These are phyloP conservation scores for Flaveria trinervia DNA, from an alignment of 129 eudicot genomes.

Conservation along the genomic window DNA sequence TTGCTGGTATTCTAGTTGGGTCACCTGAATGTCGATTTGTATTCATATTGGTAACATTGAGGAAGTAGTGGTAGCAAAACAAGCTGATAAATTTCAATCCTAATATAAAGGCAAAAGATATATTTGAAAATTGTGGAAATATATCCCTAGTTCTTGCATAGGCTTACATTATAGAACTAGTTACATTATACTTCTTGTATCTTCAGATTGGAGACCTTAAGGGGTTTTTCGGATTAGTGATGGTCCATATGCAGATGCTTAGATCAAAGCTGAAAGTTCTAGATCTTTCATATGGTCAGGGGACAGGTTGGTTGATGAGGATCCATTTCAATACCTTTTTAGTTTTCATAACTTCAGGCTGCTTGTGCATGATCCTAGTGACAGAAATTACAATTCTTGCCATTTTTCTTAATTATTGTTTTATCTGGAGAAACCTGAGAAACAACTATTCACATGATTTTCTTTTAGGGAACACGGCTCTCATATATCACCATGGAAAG, in stretches of 20 bases:
- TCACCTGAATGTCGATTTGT: neutral
- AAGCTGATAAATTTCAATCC: neutral
- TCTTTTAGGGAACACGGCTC: slow-evolving; percentile 81
- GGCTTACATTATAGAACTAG: slow-evolving; percentile 14
- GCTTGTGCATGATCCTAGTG: slow-evolving; percentile 13
- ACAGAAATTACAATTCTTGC: slow-evolving; percentile 13
- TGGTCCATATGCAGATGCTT: slow-evolving; percentile 69
- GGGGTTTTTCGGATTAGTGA: slow-evolving; percentile 75
- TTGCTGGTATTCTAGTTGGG: neutral
- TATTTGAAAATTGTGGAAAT: neutral
- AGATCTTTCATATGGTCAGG: slow-evolving; percentile 74
- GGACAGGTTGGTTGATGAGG: slow-evolving; percentile 61
- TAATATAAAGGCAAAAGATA: slow-evolving; percentile 11
- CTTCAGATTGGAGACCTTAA: slow-evolving; percentile 93
- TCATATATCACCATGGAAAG: slow-evolving; percentile 88
- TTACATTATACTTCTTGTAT: slow-evolving; percentile 20
- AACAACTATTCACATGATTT: slow-evolving; percentile 4
- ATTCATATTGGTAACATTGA: slow-evolving; percentile 10
- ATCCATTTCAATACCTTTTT: neutral
- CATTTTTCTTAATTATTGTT: slow-evolving; percentile 7
- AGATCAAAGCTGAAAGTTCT: slow-evolving; percentile 76
- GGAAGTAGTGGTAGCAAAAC: slow-evolving; percentile 5
- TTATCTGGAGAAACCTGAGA: slow-evolving; percentile 5
- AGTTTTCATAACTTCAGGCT: slow-evolving; percentile 12
- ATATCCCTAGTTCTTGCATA: slow-evolving; percentile 2